Evolutionary conservation across 2,329 filamentous ascomycete species (phyloP).

Genomic region (Thelonectria blattea): DNA sequence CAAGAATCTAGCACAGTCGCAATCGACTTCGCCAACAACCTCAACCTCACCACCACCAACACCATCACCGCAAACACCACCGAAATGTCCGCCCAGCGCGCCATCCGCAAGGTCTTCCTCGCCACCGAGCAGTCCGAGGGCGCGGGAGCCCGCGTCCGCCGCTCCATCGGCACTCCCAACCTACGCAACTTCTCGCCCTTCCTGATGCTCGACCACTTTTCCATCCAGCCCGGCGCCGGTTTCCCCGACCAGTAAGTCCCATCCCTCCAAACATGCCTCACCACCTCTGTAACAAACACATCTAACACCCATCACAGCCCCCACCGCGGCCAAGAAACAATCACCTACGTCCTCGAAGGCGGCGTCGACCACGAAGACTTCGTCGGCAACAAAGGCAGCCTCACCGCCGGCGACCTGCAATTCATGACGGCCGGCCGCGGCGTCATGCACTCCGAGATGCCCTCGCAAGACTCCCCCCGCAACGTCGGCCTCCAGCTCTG

Average conservation of each 20-base stretch:
- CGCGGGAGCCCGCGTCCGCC: conserved; percentile 83
- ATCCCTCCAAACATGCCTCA: not conserved
- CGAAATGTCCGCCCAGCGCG: conserved; percentile 72
- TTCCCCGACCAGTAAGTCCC: conserved; percentile 78
- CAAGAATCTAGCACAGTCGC: conserved; percentile 28
- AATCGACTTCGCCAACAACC: conserved; percentile 27
- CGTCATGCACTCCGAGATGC: conserved; percentile 97
- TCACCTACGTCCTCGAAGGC: conserved; percentile 88
- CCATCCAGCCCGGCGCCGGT: conserved; percentile 77
- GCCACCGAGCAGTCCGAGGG: conserved; percentile 88
- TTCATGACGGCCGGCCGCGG: conserved; percentile 96
- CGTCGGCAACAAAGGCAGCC: conserved; percentile 81
- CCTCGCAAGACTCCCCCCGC: conserved; percentile 76
- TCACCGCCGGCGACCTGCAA: conserved; percentile 86
- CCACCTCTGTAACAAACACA: too few relatives aligned
- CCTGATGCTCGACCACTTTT: conserved; percentile 95
- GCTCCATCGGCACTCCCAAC: conserved; percentile 83
- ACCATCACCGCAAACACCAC: conserved; percentile 39
- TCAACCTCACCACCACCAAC: conserved; percentile 6
- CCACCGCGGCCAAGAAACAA: conserved; percentile 82
- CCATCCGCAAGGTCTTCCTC: conserved; percentile 82
- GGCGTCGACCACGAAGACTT: conserved; percentile 94
- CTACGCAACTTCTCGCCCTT: conserved; percentile 90
- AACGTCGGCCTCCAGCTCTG: conserved; percentile 89
- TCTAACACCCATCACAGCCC: conserved; percentile 43